Base-by-base conservation (phyloP, 2,329 filamentous ascomycete species). In the Phyllosticta ampelicida region DNA sequence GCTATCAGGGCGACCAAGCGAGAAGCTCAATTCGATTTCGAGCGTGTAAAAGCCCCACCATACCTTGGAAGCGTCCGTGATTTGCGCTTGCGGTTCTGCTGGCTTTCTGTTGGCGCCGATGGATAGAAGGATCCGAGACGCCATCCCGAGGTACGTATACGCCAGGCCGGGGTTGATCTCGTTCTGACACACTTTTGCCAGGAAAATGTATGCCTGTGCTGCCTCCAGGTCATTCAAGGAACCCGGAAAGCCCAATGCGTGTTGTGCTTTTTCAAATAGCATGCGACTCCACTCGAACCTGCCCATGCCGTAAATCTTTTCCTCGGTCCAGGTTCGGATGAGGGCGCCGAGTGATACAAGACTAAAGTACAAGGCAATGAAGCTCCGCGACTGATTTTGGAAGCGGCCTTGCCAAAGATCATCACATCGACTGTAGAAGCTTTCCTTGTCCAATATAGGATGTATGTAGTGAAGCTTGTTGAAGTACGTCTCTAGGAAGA, bases 131-230 rank as follows among this genome's bases (percentile, higher is more conserved):
- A 74, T 78, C 49, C 77, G 72, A 9, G 77, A 72, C 1, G 77
- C 76, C 20, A 76, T 69, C 0, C 77, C 77, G 9, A 77, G 70
- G 56, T 77, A 78, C 66, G 77, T 76, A 56, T 78, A 79, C 3
- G 77, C 73, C 61, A 68, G 67, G 59, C 78, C 75, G 5, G 75
- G 74, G 54, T 77, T 77, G 4, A 79, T 67, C 60, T 78, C 75
- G 54, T 78, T 77, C 59, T 78, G 77, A 60, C 75, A 78, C 3
- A 78, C 71, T 62, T 78, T 78, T 6, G 75, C 75, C 70, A 79
- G 70, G 6, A 78, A 68, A 60, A 78, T 75, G 30, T 76, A 70
- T 50, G 74, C 75, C 56, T 79, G 77, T 3, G 78, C 75, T 59
- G 75, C 77, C 56, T 78, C 75, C 26, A 79, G 62, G 21, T 78